Evolutionary conservation across 2,329 filamentous ascomycete genomes (phyloP), one percentile per base, ranked within the genome.

Genomic region (Sphaerulina musiva): DNA sequence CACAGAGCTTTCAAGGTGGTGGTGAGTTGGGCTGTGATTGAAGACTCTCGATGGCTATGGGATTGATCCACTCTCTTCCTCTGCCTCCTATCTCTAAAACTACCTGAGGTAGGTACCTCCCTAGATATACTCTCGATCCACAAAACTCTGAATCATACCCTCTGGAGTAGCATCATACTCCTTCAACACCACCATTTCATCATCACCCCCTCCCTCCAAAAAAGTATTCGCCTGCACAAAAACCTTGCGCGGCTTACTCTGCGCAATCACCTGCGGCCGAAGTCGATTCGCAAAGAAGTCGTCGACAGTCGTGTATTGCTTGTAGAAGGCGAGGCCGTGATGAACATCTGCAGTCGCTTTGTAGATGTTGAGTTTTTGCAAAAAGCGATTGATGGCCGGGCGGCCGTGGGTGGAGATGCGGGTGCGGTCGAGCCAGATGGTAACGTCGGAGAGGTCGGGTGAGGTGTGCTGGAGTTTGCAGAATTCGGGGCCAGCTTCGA

Each of bases 141-240:
- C 68, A 51, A 69, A 95, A 71, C 88, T 93, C 76, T 88, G 79
- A 58, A 95, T 85, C 76, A 97, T 84, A 5, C 91, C 91, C 70
- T 87, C 81, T 6, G 85, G 75, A 5, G 82, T 87, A 1, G 90
- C 80, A 62, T 95, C 88, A 72, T 96, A 96, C 74, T 96, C 89
- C 74, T 85, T 87, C 71, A 95, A 72, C 11, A 77, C 79, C 31
- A 95, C 87, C 20, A 20, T 2, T 4, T 20, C 20, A 20, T 20
- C 20, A 29, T 29, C 5, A 69, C 84, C 80, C 54, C 86, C 88
- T 1, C 71, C 73, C 59, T 73, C 72, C 40, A 93, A 68, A 53
- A 84, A 79, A 0, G 92, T 96, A 71, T 95, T 97, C 56, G 89
- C 89, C 75, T 96, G 91, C 51, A 96, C 89, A 74, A 95, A 96